These are phyloP conservation scores for Roridomyces roridus DNA, from an alignment of 768 basidiomycete genomes.

Conservation along the genomic window DNA sequence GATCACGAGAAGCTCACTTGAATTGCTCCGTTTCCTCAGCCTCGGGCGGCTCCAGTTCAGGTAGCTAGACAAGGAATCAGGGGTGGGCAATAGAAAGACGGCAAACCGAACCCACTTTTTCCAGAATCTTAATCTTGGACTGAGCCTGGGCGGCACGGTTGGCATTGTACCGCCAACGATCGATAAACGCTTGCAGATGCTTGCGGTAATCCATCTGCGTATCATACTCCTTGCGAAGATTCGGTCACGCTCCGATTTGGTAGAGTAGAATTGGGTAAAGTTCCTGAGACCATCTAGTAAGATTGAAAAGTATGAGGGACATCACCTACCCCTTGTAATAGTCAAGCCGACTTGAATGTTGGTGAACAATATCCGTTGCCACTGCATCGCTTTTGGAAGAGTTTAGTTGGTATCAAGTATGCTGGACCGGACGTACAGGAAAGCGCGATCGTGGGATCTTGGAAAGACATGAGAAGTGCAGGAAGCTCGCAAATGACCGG, in stretches of 20 bases:
- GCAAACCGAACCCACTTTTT: conserved; percentile 59
- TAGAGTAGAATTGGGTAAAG: conserved; percentile 98
- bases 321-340: conserved; percentile 91
- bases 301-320: not conserved
- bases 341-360: conserved; percentile 89
- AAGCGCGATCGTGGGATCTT: conserved; percentile 96
- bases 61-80: conserved; percentile 59
- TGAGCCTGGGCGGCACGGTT: conserved; percentile 93
- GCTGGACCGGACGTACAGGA: conserved; percentile 63
- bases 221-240: conserved; percentile 94
- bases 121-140: conserved; percentile 74
- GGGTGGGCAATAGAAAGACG: not conserved
- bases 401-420: not conserved
- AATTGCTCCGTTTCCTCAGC: conserved; percentile 92
- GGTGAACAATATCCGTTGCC: conserved; percentile 98
- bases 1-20: conserved; percentile 55
- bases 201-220: conserved; percentile 94
- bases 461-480: conserved; percentile 15
- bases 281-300: conserved; percentile 57
- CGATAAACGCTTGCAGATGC: conserved; percentile 97
- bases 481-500: not conserved
- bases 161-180: conserved; percentile 97
- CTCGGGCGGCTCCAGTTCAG: conserved; percentile 92
- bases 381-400: conserved; percentile 75
- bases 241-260: conserved; percentile 95